Evolutionary conservation across 139 green algal species (phyloP).

Genomic region (Haematococcus sp.): DNA sequence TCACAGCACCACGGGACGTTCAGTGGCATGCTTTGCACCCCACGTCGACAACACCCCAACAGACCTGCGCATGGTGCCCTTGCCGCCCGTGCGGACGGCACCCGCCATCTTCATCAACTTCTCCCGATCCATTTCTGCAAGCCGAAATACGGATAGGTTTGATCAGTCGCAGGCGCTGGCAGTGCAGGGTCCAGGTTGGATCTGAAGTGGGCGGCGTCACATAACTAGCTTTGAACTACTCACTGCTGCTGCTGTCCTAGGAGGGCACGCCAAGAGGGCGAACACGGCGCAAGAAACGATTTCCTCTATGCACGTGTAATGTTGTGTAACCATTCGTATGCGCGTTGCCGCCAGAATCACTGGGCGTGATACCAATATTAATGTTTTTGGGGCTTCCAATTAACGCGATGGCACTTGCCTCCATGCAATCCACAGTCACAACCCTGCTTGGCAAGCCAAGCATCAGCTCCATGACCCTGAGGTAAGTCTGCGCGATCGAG

Average conservation of each 20-base stretch:
- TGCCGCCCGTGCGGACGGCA: slow-evolving; percentile 90
- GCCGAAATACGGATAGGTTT: neutral
- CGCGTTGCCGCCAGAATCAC: no score
- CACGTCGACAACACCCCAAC: slow-evolving; percentile 7
- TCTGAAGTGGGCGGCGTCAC: neutral
- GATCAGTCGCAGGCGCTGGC: neutral
- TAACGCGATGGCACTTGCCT: no score
- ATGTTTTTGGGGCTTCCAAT: no score
- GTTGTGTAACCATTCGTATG: no score
- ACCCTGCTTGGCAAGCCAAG: no score
- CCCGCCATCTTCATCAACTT: slow-evolving; percentile 91
- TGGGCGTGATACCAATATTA: no score
- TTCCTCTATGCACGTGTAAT: no score
- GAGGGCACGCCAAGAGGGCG: no score
- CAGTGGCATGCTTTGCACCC: slow-evolving; percentile 1
- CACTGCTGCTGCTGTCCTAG: neutral
- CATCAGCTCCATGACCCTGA: no score
- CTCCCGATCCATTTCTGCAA: slow-evolving; percentile 84
- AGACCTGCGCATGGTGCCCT: slow-evolving; percentile 88
- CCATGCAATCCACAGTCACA: no score
- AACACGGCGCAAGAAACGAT: no score
- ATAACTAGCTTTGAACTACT: neutral
- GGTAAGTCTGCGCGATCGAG: no score
- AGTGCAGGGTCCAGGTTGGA: neutral
- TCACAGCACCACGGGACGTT: neutral